These are phyloP conservation scores for Populus hybrid DNA, from an alignment of 441 rosid species.

Conservation along the genomic window DNA sequence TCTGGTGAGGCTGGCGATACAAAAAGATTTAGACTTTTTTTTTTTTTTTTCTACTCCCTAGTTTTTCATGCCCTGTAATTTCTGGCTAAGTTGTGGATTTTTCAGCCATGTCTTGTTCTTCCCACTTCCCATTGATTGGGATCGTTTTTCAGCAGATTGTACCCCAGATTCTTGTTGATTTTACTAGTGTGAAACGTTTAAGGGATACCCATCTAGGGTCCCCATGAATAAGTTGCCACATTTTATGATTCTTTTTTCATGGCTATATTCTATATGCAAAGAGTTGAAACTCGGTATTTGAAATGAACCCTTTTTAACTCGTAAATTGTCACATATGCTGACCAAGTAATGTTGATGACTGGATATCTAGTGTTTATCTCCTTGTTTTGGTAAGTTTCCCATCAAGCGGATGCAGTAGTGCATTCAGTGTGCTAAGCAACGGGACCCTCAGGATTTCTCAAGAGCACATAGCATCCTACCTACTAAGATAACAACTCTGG, in stretches of 20 bases:
- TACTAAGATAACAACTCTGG: background rate
- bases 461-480: background rate
- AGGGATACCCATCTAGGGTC: slow-evolving; percentile 73
- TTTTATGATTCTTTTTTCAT: slow-evolving; percentile 36
- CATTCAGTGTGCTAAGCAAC: background rate
- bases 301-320: background rate
- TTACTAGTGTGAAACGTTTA: slow-evolving; percentile 59
- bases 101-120: slow-evolving; percentile 33
- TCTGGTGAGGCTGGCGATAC: slow-evolving; percentile 56
- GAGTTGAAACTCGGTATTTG: background rate
- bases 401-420: background rate
- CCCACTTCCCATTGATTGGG: slow-evolving; percentile 35
- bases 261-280: slow-evolving; percentile 11
- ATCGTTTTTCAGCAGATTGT: slow-evolving; percentile 61
- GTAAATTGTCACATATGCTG: background rate
- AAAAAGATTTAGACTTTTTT: slow-evolving; percentile 34
- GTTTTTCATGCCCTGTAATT: slow-evolving; percentile 35
- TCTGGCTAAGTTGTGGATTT: slow-evolving; percentile 38
- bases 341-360: background rate
- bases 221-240: slow-evolving; percentile 49
- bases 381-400: background rate
- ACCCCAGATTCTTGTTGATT: slow-evolving; percentile 47
- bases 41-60: slow-evolving; percentile 10
- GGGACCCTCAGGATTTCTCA: background rate
- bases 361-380: background rate